Evolutionary conservation across 352 stramenopile genomes (phyloP), one percentile per base, ranked within the genome.

Genomic region (Thraustotheca clavata): DNA sequence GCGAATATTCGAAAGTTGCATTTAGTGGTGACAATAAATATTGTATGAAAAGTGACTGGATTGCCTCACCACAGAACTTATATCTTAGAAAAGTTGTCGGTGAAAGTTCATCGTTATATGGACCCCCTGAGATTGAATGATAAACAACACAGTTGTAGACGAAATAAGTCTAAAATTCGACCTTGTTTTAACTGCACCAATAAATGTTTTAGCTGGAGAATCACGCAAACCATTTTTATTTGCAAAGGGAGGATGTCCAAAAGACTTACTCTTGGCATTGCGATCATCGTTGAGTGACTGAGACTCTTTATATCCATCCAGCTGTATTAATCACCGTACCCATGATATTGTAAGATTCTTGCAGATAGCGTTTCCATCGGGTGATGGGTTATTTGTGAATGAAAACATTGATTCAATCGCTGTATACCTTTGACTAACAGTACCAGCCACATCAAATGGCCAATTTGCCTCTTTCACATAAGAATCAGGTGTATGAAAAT

Each of bases 91-190:
- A 94, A 69, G 74, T 88, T 24, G 71, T 95, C 0, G 88, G 88
- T 46, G 88, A 86, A n/a, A 91, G 76, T 41, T 90, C 77, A 24
- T 86, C 77, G 12, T 86, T 94, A 69, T 95, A 96, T 62, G 83
- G 71, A 31, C n/a, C n/a, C n/a, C n/a, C n/a, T n/a, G n/a, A n/a
- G 55, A 66, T 29, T 83, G 76, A 41, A 79, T 55, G 26, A 93
- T 67, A 49, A 80, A 81, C 54, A 71, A 72, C 8, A 84, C 83
- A n/a, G 60, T 71, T 18, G 76, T 74, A 16, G 69, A 67, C 4
- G 73, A 80, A 20, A 86, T 29, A 12, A 90, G 69, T 48, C 76
- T 74, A 29, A 87, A 74, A 59, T 89, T 92, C 36, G 40, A 49
- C 11, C 79, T 71, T 1, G 47, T 62, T 35, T 74, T 75, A 70